Evolutionary conservation across 2,329 filamentous ascomycete species (phyloP).

Genomic region (Claviceps maximensis): DNA sequence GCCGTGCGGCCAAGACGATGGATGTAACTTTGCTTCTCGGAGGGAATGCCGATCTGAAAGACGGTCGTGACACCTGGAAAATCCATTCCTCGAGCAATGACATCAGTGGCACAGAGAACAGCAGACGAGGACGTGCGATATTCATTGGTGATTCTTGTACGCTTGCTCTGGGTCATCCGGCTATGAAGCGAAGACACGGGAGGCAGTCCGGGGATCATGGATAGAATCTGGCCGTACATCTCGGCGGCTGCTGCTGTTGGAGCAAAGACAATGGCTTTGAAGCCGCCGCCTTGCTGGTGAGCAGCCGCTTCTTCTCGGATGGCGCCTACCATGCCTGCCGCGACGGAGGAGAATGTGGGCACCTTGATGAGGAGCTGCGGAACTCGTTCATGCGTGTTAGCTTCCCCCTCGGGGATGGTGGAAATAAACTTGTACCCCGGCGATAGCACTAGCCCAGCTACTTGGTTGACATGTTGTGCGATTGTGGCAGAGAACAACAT

Average conservation of each 20-base stretch:
- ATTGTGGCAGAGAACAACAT: conserved; percentile 83
- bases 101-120: conserved; percentile 56
- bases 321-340: conserved; percentile 42
- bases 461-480: conserved; percentile 61
- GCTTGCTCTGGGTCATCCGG: conserved; percentile 35
- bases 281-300: conserved; percentile 27
- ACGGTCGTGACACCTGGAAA: conserved; percentile 57
- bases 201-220: conserved; percentile 25
- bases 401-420: conserved; percentile 62
- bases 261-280: conserved; percentile 80
- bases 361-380: conserved; percentile 58
- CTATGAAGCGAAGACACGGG: conserved; percentile 34
- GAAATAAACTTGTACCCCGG: conserved; percentile 68
- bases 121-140: conserved; percentile 38
- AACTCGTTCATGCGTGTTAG: conserved; percentile 62
- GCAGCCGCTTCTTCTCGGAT: conserved; percentile 32
- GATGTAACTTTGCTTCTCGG: conserved; percentile 50
- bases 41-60: conserved; percentile 48
- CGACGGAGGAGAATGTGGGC: conserved; percentile 57
- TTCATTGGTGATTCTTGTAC: conserved; percentile 47
- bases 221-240: conserved; percentile 35
- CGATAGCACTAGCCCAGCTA: conserved; percentile 57
- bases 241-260: conserved; percentile 43
- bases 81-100: conserved; percentile 60
- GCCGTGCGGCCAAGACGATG: conserved; percentile 56